Percentiles rank a stretch among this genome's conserved stretches.
phyloP scores from a whole-genome alignment of 2,329 filamentous ascomycete genomes.

The Ramularia endophylla region DNA sequence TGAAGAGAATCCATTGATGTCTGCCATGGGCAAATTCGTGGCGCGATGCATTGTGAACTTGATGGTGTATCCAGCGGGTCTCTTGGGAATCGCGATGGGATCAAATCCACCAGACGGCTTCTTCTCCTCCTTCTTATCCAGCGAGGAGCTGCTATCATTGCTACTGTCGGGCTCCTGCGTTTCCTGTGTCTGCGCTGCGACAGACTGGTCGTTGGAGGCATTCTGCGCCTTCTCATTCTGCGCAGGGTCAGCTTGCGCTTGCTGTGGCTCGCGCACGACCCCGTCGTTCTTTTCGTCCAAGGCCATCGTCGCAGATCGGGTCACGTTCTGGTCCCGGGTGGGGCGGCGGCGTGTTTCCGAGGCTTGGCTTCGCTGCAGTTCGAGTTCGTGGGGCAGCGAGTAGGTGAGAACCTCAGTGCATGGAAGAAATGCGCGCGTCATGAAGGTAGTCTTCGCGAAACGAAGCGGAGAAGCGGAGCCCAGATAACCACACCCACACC shows the following conservation, averaged over 20 bases:
- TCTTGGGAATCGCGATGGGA: constrained; percentile 66
- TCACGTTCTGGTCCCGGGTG: neutral
- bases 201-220: constrained; percentile 9
- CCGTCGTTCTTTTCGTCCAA: too few species aligned
- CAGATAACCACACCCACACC: too few species aligned
- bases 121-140: constrained; percentile 23
- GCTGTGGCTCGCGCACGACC: too few species aligned
- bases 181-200: constrained; percentile 11
- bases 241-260: neutral
- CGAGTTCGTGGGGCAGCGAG: constrained; percentile 1
- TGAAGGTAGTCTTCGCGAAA: neutral
- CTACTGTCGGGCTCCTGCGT: constrained; percentile 11
- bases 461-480: too few species aligned
- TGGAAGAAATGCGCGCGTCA: constrained; percentile 3
- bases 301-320: constrained; percentile 3
- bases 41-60: constrained; percentile 80
- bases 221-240: constrained; percentile 1
- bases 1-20: constrained; percentile 69
- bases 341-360: too few species aligned
- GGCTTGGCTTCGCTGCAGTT: neutral
- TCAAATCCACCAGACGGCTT: constrained; percentile 73
- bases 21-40: constrained; percentile 72
- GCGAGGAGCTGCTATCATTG: constrained; percentile 6
- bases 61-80: constrained; percentile 69
- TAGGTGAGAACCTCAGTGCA: constrained; percentile 4